These are phyloP conservation scores for Aspergillus avenaceus DNA, from an alignment of 495 filamentous ascomycete genomes.

Conservation along the genomic window DNA sequence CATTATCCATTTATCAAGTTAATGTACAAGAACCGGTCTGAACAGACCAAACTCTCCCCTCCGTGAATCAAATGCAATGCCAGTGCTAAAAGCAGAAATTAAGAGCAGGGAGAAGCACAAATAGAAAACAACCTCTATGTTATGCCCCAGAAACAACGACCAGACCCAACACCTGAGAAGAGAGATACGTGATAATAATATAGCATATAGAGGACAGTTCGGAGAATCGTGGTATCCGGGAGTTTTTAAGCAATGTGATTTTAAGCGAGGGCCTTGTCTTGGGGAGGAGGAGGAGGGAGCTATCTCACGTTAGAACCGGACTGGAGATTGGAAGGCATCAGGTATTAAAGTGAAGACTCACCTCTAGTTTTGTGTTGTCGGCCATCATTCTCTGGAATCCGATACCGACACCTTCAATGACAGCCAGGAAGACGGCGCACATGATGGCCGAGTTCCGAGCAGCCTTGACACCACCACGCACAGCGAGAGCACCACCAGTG, in stretches of 20 bases:
- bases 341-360: constrained; percentile 21
- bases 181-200: constrained; percentile 37
- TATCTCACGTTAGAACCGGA: not conserved
- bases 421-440: constrained; percentile 87
- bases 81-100: constrained; percentile 18
- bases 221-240: no score
- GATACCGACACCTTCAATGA: constrained; percentile 97
- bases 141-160: constrained; percentile 37
- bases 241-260: no score
- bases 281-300: constrained; percentile 33
- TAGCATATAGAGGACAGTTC: constrained; percentile 22
- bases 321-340: not conserved
- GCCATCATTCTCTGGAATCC: constrained; percentile 97
- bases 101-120: constrained; percentile 24
- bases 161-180: constrained; percentile 45
- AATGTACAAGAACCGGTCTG: constrained; percentile 34
- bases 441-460: constrained; percentile 92
- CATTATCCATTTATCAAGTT: constrained; percentile 39
- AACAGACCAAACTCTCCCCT: constrained; percentile 2
- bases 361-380: constrained; percentile 82
- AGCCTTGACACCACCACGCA: constrained; percentile 84
- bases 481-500: constrained; percentile 85
- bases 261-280: constrained; percentile 43
- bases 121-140: constrained; percentile 36
- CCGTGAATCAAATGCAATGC: constrained; percentile 15